Conservation (phyloP, 148 eudicot genomes). For the Rhododendron ferrugineum region DNA sequence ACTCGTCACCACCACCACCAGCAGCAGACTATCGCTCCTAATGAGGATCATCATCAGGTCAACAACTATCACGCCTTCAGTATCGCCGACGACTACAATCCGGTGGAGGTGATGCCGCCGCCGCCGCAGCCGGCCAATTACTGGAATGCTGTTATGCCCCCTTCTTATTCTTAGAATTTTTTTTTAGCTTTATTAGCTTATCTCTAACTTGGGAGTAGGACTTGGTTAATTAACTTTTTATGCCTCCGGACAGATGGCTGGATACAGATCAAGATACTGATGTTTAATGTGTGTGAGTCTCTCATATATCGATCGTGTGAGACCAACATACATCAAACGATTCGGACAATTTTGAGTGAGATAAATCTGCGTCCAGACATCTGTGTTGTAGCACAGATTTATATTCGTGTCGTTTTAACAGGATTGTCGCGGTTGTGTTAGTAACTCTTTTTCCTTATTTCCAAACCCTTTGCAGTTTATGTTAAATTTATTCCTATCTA, state of each 20-base stretch:
- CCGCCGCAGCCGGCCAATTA: conserved; percentile 12
- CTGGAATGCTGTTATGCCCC: conserved; percentile 24
- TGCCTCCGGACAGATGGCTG: background rate
- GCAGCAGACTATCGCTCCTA: background rate
- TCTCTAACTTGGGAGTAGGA: background rate
- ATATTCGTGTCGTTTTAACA: too few species aligned
- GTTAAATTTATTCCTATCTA: too few species aligned
- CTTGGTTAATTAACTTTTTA: background rate
- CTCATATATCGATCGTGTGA: background rate
- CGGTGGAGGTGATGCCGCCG: background rate
- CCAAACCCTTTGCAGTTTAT: too few species aligned
- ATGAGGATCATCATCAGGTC: background rate
- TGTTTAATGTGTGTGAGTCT: background rate
- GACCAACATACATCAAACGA: background rate
- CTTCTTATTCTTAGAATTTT: conserved; percentile 23
- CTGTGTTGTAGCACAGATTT: background rate
- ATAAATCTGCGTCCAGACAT: background rate
- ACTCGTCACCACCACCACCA: background rate
- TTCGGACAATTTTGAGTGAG: background rate
- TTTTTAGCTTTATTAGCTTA: background rate
- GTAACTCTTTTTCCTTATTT: too few species aligned
- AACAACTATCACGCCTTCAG: conserved; percentile 21
- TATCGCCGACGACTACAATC: conserved; percentile 19
- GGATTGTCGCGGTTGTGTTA: too few species aligned
- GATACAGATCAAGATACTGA: background rate